Evolutionary conservation across 306 rosid genomes (phyloP), one percentile per base, ranked within the genome.

Genomic region (Gleditsia sinensis): DNA sequence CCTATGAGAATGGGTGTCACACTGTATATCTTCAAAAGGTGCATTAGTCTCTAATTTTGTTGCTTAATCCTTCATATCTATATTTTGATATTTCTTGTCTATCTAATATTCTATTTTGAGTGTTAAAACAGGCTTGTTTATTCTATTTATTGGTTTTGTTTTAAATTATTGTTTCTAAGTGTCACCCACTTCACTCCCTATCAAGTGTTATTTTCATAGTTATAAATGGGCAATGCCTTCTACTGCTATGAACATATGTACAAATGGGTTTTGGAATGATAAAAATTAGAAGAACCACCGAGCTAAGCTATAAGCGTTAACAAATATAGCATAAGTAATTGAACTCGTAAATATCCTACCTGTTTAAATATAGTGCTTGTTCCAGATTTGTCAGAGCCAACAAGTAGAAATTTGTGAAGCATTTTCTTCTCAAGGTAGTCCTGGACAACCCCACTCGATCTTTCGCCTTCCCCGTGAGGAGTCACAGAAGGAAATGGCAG

Each of bases 291-390:
- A 25, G 8, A 75, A 50, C 28, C 11, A 50, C 28, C 11, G 36
- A 13, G 51, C 37, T n/a, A 16, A 56, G 53, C 59, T 59, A 23
- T 34, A 9, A 69, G 65, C 20, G 0, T 57, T 37, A 24, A 20
- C 24, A 37, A 49, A 19, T 6, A 16, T 37, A 40, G 21, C 23
- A n/a, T 20, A 28, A 50, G 17, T 61, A 58, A 50, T 3, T 39
- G 12, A 71, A 61, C 56, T 21, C 6, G 13, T 21, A 10, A 40
- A 68, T 45, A 53, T 40, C 74, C 36, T 75, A 88, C 98, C 96
- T 90, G 98, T 79, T 92, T 90, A 73, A 83, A 88, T 72, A 90
- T 82, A 13, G 98, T 88, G 76, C 98, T 77, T 27, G 96, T 82
- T 83, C 96, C 96, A 67, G 94, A 85, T 76, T 90, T 83, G 42